phyloP scores from a whole-genome alignment of 2,329 filamentous ascomycete species.

The Dryadomyces quercus-mongolicae region DNA sequence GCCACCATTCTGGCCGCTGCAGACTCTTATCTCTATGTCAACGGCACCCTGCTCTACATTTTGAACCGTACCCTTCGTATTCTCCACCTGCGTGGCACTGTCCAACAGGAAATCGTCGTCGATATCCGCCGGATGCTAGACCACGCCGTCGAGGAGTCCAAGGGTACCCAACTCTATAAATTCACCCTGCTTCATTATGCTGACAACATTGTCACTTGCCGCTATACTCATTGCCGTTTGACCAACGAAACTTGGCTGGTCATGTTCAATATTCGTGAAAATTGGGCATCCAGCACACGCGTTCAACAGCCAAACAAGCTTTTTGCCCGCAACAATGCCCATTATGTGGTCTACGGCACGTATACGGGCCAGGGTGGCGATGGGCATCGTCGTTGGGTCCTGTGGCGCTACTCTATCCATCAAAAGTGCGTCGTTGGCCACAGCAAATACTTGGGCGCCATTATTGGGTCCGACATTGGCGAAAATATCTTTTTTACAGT shows the following conservation, averaged over 20 bases:
- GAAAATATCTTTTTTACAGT: constrained; percentile 62
- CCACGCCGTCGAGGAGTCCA: constrained; percentile 22
- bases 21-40: constrained; percentile 34
- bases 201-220: constrained; percentile 43
- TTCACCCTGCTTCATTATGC: constrained; percentile 46
- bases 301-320: constrained; percentile 40
- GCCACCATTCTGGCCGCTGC: constrained; percentile 47
- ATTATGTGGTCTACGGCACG: constrained; percentile 55
- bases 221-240: constrained; percentile 31
- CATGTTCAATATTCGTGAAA: constrained; percentile 29
- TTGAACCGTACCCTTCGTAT: constrained; percentile 38
- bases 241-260: constrained; percentile 38
- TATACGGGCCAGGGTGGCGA: constrained; percentile 39
- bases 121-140: constrained; percentile 32
- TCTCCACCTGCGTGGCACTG: constrained; percentile 41
- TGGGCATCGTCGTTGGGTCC: constrained; percentile 49
- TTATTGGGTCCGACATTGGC: constrained; percentile 54
- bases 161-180: constrained; percentile 24
- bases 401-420: constrained; percentile 39
- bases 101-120: constrained; percentile 40
- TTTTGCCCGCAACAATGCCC: constrained; percentile 53
- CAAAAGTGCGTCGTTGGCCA: constrained; percentile 25
- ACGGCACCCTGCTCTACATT: constrained; percentile 55
- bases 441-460: constrained; percentile 39
- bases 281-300: constrained; percentile 27